A percentile compares a stretch with the other conserved stretches of the same genome.
These are phyloP conservation scores for Trametes elegans DNA, from an alignment of 768 basidiomycete genomes.

Conservation along the genomic window DNA sequence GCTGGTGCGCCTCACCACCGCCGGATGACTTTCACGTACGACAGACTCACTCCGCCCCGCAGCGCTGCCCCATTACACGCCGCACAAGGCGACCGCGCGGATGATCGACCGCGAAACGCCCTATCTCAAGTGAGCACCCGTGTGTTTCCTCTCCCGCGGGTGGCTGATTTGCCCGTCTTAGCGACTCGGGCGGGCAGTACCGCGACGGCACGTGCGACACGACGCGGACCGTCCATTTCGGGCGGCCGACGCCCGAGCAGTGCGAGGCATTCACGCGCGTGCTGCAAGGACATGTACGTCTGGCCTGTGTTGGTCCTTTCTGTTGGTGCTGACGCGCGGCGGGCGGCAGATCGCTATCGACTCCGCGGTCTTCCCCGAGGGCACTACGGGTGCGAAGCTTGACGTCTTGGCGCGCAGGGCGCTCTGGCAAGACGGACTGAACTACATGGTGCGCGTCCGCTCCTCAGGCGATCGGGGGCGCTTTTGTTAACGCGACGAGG, in stretches of 20 bases:
- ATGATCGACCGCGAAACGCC: conserved; percentile 78
- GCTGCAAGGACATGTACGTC: conserved; percentile 89
- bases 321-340: conserved; percentile 8
- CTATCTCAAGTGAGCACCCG: conserved; percentile 75
- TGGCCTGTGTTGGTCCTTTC: conserved; percentile 17
- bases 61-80: conserved; percentile 92
- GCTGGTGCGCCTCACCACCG: too few relatives aligned
- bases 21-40: too few relatives aligned
- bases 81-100: conserved; percentile 62
- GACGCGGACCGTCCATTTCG: conserved; percentile 82
- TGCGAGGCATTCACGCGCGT: conserved; percentile 93
- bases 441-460: conserved; percentile 59
- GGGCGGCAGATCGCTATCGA: conserved; percentile 80
- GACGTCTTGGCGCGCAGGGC: conserved; percentile 90
- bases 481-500: too few relatives aligned
- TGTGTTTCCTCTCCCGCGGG: conserved; percentile 3
- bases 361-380: conserved; percentile 85
- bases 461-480: neutral
- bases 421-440: conserved; percentile 83
- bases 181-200: conserved; percentile 92
- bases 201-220: conserved; percentile 89
- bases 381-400: conserved; percentile 78
- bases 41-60: neutral
- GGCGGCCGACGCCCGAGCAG: conserved; percentile 81
- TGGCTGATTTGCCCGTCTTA: conserved; percentile 30